These are phyloP conservation scores for Rauvolfia tetraphylla DNA, from an alignment of 257 asterid genomes.

Conservation along the genomic window DNA sequence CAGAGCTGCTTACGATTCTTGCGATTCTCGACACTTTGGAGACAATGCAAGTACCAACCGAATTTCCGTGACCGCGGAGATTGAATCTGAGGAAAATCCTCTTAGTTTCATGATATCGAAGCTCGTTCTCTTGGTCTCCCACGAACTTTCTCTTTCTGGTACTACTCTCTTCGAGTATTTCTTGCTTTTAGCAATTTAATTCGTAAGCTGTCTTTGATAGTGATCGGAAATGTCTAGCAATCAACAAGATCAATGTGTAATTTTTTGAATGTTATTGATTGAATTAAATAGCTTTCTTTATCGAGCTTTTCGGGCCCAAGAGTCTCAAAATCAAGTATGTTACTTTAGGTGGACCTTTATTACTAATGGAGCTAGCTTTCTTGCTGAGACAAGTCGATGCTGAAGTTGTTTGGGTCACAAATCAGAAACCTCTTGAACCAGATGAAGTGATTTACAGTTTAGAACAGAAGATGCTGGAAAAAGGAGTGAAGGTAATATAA, in stretches of 20 bases:
- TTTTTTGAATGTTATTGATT: not conserved
- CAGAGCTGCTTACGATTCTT: conserved; percentile 60
- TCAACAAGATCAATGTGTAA: no score
- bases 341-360: conserved; percentile 67
- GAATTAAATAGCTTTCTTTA: not conserved
- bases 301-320: not conserved
- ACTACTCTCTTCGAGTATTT: not conserved
- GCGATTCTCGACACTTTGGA: conserved; percentile 34
- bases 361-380: conserved; percentile 84
- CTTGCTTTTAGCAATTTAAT: not conserved
- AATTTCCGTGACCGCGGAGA: conserved; percentile 16
- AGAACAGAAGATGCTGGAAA: conserved; percentile 62
- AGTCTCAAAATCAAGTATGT: not conserved
- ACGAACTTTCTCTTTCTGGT: conserved; percentile 92
- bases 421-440: conserved; percentile 56
- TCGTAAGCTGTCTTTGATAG: not conserved
- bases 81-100: conserved; percentile 32
- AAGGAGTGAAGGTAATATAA: conserved; percentile 62
- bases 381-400: conserved; percentile 68
- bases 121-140: conserved; percentile 71
- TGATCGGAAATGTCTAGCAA: not conserved
- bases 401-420: conserved; percentile 71
- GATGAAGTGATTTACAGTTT: conserved; percentile 61
- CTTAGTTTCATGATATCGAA: conserved; percentile 75
- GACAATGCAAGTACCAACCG: conserved; percentile 21